A percentile compares a stretch with the other conserved stretches of the same genome.
phyloP scores from a whole-genome alignment of 2,329 filamentous ascomycete genomes.

The Penicillium sp. region DNA sequence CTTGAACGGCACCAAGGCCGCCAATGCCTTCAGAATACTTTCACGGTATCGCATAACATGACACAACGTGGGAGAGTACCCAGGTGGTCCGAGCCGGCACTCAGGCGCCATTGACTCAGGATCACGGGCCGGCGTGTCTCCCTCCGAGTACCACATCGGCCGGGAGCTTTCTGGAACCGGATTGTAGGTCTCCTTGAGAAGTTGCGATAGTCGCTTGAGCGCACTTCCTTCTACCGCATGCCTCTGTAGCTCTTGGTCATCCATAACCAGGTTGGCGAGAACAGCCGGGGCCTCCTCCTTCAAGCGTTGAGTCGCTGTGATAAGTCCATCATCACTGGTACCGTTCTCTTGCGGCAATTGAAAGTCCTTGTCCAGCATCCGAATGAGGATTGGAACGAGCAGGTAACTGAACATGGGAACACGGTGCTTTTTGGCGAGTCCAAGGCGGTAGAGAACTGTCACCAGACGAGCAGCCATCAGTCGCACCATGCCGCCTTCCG shows the following conservation, averaged over 20 bases:
- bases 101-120: slow-evolving; percentile 31
- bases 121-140: slow-evolving; percentile 20
- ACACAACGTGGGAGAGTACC: slow-evolving; percentile 58
- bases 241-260: slow-evolving; percentile 76
- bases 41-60: slow-evolving; percentile 77
- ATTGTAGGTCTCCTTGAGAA: slow-evolving; percentile 67
- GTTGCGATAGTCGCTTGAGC: slow-evolving; percentile 60
- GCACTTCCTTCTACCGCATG: slow-evolving; percentile 71
- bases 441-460: slow-evolving; percentile 66
- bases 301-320: slow-evolving; percentile 51
- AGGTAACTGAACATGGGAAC: slow-evolving; percentile 65
- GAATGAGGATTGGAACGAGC: slow-evolving; percentile 67
- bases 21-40: slow-evolving; percentile 72
- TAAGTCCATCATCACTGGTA: slow-evolving; percentile 36
- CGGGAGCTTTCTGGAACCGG: slow-evolving; percentile 49
- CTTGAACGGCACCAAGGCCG: slow-evolving; percentile 76
- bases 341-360: slow-evolving; percentile 41
- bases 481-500: slow-evolving; percentile 57
- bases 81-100: slow-evolving; percentile 58
- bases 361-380: slow-evolving; percentile 60
- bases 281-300: slow-evolving; percentile 72
- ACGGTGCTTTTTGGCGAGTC: slow-evolving; percentile 62
- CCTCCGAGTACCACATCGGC: slow-evolving; percentile 56
- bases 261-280: slow-evolving; percentile 73
- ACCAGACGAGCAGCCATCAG: slow-evolving; percentile 69